These are phyloP conservation scores for Platanthera zijinensis DNA, from an alignment of 106 monocot species.

Conservation along the genomic window DNA sequence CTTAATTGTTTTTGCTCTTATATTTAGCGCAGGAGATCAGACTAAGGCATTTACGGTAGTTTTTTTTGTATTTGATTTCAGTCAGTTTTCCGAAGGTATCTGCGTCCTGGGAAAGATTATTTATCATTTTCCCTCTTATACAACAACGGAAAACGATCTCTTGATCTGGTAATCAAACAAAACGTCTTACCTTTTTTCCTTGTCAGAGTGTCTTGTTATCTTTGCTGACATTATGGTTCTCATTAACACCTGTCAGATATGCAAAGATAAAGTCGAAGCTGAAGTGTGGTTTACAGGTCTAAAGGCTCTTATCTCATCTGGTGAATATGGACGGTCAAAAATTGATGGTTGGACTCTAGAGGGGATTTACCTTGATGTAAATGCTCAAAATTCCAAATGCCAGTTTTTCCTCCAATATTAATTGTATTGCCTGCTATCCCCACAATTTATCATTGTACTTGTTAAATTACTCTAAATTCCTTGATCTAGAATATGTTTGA, in stretches of 20 bases:
- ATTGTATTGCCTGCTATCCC: background rate
- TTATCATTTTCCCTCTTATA: conserved; percentile 83
- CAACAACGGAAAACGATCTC: conserved; percentile 62
- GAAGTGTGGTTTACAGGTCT: conserved; percentile 77
- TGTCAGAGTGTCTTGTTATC: background rate
- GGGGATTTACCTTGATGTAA: conserved; percentile 49
- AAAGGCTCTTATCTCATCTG: conserved; percentile 55
- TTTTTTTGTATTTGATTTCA: conserved; percentile 23
- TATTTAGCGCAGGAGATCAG: background rate
- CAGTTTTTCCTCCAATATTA: background rate
- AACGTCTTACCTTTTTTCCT: conserved; percentile 1
- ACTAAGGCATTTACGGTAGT: background rate
- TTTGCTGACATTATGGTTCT: conserved; percentile 11
- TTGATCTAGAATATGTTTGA: background rate
- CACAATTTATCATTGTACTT: background rate
- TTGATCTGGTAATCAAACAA: conserved; percentile 66
- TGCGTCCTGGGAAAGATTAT: conserved; percentile 65
- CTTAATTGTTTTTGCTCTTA: background rate
- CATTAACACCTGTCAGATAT: conserved; percentile 42
- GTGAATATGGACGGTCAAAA: conserved; percentile 52
- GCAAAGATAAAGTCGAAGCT: conserved; percentile 87
- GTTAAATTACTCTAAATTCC: background rate
- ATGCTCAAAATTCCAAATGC: background rate
- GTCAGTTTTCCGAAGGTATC: conserved; percentile 78
- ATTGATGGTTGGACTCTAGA: conserved; percentile 71